Percentiles rank a stretch among this genome's conserved stretches.
Evolutionary conservation across 2,329 filamentous ascomycete genomes (phyloP).

Genomic region (Pseudogymnoascus sp.): DNA sequence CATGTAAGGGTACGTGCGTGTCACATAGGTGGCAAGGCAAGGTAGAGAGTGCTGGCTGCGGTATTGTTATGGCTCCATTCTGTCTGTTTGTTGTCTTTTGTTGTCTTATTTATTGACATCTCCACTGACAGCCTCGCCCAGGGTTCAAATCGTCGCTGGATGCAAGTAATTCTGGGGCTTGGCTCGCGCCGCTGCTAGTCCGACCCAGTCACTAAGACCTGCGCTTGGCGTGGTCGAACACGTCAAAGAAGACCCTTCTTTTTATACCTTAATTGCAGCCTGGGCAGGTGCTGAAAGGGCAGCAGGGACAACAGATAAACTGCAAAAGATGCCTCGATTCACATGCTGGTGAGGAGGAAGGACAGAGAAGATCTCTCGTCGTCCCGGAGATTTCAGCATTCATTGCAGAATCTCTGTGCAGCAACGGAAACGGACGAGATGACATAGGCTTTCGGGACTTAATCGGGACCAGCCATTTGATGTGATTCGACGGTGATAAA

Average conservation of each 20-base stretch:
- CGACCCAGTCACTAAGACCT: slow-evolving; percentile 3
- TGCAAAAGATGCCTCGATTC: not conserved
- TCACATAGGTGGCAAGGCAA: not conserved
- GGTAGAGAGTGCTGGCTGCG: not conserved
- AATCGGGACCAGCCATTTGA: slow-evolving; percentile 4
- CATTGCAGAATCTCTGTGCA: not conserved
- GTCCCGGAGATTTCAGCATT: not conserved
- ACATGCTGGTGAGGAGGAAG: not conserved
- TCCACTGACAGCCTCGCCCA: slow-evolving; percentile 3
- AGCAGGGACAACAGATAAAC: not conserved
- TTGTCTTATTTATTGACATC: slow-evolving; percentile 1
- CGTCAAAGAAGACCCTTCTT: slow-evolving; percentile 3
- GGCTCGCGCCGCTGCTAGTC: slow-evolving; percentile 3
- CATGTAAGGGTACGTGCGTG: not conserved
- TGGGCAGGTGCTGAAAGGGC: not conserved
- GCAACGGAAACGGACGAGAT: not conserved
- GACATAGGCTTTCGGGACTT: not conserved
- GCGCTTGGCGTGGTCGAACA: not conserved
- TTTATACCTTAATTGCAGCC: not conserved
- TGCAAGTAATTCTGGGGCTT: slow-evolving; percentile 7
- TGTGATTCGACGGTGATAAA: not conserved
- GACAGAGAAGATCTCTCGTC: not conserved
- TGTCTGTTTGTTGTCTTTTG: not conserved
- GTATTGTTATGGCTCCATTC: not conserved
- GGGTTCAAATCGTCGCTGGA: not conserved